Conservation (phyloP, 345 rosid species). For the Tarenaya hassleriana region DNA sequence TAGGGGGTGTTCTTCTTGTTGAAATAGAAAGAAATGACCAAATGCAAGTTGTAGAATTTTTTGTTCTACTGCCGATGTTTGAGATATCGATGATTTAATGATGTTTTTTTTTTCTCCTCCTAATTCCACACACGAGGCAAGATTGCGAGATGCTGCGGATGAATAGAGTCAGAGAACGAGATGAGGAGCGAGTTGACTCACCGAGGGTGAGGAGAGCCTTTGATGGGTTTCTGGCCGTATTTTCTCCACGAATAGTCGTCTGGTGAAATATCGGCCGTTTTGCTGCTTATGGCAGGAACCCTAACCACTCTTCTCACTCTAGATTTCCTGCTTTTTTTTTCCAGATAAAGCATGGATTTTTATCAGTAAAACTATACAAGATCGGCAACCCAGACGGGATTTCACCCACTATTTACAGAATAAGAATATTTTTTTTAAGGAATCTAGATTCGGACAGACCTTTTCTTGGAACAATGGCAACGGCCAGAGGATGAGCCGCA, state of each 20-base stretch:
- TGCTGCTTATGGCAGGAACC: conserved; percentile 75
- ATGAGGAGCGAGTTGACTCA: conserved; percentile 14
- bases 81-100: no score
- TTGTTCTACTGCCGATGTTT: background rate
- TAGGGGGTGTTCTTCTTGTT: background rate
- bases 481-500: conserved; percentile 59
- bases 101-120: background rate
- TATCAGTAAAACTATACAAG: background rate
- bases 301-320: conserved; percentile 60
- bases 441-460: conserved; percentile 29
- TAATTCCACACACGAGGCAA: conserved; percentile 5
- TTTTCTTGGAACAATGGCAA: conserved; percentile 96
- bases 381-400: background rate
- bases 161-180: background rate
- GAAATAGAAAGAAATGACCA: no score
- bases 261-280: conserved; percentile 87
- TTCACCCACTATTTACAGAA: background rate
- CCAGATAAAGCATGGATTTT: background rate
- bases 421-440: background rate
- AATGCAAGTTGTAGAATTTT: conserved; percentile 15
- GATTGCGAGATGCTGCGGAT: background rate
- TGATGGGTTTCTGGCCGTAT: conserved; percentile 95
- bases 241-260: conserved; percentile 95
- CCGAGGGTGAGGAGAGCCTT: conserved; percentile 99
- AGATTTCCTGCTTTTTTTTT: conserved; percentile 47